Percentiles rank a stretch among this genome's conserved stretches.
Evolutionary conservation across 2,329 filamentous ascomycete genomes (phyloP).

Genomic region (Fusarium sp.): DNA sequence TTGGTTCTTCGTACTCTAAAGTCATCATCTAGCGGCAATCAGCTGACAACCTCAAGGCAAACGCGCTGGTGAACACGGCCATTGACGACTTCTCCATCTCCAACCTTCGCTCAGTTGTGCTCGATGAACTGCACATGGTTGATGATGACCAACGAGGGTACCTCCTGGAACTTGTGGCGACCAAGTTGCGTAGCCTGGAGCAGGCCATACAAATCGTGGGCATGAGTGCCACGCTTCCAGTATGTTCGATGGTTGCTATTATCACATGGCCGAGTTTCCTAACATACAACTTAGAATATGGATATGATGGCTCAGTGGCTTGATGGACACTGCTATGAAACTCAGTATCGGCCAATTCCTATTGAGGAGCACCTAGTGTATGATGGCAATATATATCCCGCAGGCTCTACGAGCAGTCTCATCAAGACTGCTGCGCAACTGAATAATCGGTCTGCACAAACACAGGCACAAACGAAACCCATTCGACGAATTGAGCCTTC

Average conservation of each 20-base stretch:
- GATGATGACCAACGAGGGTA: slow-evolving; percentile 80
- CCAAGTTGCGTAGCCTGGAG: slow-evolving; percentile 74
- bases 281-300: slow-evolving; percentile 64
- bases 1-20: slow-evolving; percentile 15
- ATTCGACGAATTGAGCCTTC: slow-evolving; percentile 64
- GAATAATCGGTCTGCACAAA: slow-evolving; percentile 46
- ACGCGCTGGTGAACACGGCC: slow-evolving; percentile 75
- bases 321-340: slow-evolving; percentile 74
- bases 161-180: slow-evolving; percentile 76
- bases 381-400: slow-evolving; percentile 72
- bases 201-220: slow-evolving; percentile 75
- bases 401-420: slow-evolving; percentile 63
- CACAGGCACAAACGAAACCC: slow-evolving; percentile 51
- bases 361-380: slow-evolving; percentile 79
- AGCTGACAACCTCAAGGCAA: slow-evolving; percentile 62
- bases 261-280: background rate
- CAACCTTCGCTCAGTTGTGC: slow-evolving; percentile 72
- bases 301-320: slow-evolving; percentile 75
- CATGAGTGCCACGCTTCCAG: slow-evolving; percentile 82
- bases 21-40: background rate
- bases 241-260: slow-evolving; percentile 49
- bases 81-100: slow-evolving; percentile 75
- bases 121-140: slow-evolving; percentile 86
- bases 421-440: slow-evolving; percentile 66
- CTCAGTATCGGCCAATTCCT: slow-evolving; percentile 77